Evolutionary conservation across 2,329 filamentous ascomycete genomes (phyloP).

Genomic region (Fusarium ramigenum): DNA sequence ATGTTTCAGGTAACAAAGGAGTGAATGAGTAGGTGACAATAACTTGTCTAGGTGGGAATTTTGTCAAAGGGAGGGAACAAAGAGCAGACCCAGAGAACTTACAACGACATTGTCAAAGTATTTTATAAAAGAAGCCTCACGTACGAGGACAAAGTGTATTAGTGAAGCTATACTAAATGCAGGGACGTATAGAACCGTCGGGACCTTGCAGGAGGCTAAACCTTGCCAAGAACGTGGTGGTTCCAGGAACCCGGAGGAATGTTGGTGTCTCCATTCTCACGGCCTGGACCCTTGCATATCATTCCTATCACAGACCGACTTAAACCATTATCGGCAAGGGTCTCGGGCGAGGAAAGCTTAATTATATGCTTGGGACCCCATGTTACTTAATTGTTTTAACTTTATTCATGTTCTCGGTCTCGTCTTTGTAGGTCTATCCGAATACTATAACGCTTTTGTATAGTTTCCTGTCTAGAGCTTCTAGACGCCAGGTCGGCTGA

Average conservation of each 20-base stretch:
- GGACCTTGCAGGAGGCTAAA: conserved; percentile 16
- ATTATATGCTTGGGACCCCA: background rate
- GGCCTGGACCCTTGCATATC: conserved; percentile 9
- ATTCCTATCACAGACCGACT: background rate
- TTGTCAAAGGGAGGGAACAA: background rate
- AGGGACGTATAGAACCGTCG: background rate
- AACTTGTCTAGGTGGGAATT: background rate
- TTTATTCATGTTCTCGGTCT: background rate
- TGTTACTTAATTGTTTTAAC: background rate
- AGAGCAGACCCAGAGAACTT: background rate
- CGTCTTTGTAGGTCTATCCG: background rate
- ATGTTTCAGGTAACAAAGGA: background rate
- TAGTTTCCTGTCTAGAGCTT: background rate
- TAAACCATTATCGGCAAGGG: background rate
- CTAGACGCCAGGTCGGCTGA: background rate
- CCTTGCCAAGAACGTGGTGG: background rate
- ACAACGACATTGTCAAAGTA: background rate
- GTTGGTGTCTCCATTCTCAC: background rate
- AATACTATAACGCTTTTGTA: background rate
- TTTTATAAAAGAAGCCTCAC: conserved; percentile 7
- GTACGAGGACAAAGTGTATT: background rate
- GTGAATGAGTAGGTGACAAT: background rate
- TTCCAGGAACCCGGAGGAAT: conserved; percentile 15
- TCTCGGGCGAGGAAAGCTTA: background rate
- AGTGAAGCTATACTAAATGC: conserved; percentile 2